Evolutionary conservation across 345 rosid genomes (phyloP), one percentile per base, ranked within the genome.

Genomic region (Psidium guajava): DNA sequence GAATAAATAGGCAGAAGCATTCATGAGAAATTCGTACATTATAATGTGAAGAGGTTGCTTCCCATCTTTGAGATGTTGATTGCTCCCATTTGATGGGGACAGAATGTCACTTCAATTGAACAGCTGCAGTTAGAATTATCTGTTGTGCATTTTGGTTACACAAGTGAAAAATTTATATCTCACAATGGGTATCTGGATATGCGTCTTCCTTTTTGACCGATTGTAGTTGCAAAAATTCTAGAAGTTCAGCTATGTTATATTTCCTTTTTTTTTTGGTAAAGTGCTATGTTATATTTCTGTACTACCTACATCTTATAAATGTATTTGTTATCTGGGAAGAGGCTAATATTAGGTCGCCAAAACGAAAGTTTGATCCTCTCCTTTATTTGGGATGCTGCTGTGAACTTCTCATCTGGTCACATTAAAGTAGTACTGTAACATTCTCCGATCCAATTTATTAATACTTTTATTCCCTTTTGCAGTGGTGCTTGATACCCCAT

Each of bases 401-500:
- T 69, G 42, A 69, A 32, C 77, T 64, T 69, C 77, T 32, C 77
- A 32, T 5, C 6, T 69, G 77, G 47, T 69, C 77, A 69, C 47
- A 32, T 32, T 8, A 24, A 69, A 57, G 47, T 12, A 2, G 52
- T 27, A 18, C 42, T 4, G 49, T 21, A 44, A 56, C 27, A 28
- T 83, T 18, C 74, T 24, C 47, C 0, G 2, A 24, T 55, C 36
- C 49, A 25, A 42, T 16, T 36, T 24, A 58, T 83, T 47, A 20
- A 69, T 42, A 50, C 51, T n/a, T 59, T 77, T 54, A 54, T 77
- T 36, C 55, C 69, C 18, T 58, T 59, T 85, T 84, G 88, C 94
- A 97, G 99, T 96, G 90, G 95, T 96, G 82, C 96, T 96, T 77
- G 99, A 97, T 87, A 94, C 98, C 22, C 93, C 98, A 11, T 86